A percentile compares a stretch with the other conserved stretches of the same genome.
Conservation (phyloP, 73 alveolate genomes). For the Paramecium pentaurelia region DNA sequence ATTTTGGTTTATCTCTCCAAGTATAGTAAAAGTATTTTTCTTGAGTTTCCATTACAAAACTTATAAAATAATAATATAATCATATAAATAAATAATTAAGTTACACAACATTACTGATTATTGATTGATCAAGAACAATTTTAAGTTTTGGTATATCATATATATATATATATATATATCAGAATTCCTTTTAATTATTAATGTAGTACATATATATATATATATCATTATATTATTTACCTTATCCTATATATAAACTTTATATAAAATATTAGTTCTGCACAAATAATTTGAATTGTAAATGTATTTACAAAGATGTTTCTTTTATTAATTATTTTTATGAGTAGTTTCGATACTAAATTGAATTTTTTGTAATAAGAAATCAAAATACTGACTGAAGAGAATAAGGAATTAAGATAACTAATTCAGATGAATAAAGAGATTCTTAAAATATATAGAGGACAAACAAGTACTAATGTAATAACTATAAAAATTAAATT, state of each 20-base stretch:
- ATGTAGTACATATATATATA: no score
- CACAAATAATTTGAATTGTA: not conserved
- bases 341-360: constrained; percentile 1
- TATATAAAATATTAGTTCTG: not conserved
- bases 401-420: constrained; percentile 9
- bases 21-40: not conserved
- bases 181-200: no score
- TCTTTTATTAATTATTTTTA: not conserved
- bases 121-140: no score
- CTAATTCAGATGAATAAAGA: not conserved
- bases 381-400: not conserved
- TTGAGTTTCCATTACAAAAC: not conserved
- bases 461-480: not conserved
- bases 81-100: not conserved
- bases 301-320: not conserved
- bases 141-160: no score
- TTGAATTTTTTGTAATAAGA: not conserved
- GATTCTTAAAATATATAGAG: not conserved
- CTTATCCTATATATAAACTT: not conserved
- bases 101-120: not conserved
- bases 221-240: no score
- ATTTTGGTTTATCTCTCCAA: constrained; percentile 26
- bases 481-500: not conserved
- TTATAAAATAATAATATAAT: not conserved
- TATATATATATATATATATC: no score